Percentiles rank a stretch among this genome's conserved stretches.
These are phyloP conservation scores for Aspergillus sp. DNA, from an alignment of 2,329 filamentous ascomycete species.

Conservation along the genomic window DNA sequence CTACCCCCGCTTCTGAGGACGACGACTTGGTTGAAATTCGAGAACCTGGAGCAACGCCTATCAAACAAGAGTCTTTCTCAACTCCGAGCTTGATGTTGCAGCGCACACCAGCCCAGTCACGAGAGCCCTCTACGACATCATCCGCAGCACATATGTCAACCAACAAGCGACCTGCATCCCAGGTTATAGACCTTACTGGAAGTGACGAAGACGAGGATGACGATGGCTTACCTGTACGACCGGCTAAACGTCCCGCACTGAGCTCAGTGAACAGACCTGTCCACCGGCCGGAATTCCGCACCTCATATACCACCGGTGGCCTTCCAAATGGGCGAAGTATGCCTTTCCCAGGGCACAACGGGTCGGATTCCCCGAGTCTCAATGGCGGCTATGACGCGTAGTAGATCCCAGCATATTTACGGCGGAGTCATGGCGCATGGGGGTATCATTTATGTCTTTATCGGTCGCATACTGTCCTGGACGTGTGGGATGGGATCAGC, in stretches of 20 bases:
- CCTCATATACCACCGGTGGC: slow-evolving; percentile 18
- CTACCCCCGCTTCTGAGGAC: slow-evolving; percentile 40
- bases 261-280: slow-evolving; percentile 20
- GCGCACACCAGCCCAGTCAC: slow-evolving; percentile 34
- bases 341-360: slow-evolving; percentile 16
- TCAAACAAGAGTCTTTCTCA: slow-evolving; percentile 37
- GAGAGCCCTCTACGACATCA: slow-evolving; percentile 39
- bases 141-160: slow-evolving; percentile 35
- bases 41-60: slow-evolving; percentile 31
- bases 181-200: slow-evolving; percentile 55
- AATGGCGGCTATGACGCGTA: slow-evolving; percentile 15
- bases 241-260: slow-evolving; percentile 34
- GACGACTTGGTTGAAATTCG: slow-evolving; percentile 53
- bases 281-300: slow-evolving; percentile 21
- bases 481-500: slow-evolving; percentile 4
- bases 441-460: slow-evolving; percentile 7
- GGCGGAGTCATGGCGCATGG: slow-evolving; percentile 18
- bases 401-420: slow-evolving; percentile 16
- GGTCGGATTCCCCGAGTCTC: slow-evolving; percentile 12
- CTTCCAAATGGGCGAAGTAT: slow-evolving; percentile 20
- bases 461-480: slow-evolving; percentile 2
- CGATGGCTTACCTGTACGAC: slow-evolving; percentile 43
- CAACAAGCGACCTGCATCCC: slow-evolving; percentile 48
- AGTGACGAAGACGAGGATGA: slow-evolving; percentile 48
- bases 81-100: slow-evolving; percentile 26